Percentiles rank a stretch among this genome's conserved stretches.
Evolutionary conservation across 257 asterid species (phyloP).

Genomic region (Ocimum tenuiflorum): DNA sequence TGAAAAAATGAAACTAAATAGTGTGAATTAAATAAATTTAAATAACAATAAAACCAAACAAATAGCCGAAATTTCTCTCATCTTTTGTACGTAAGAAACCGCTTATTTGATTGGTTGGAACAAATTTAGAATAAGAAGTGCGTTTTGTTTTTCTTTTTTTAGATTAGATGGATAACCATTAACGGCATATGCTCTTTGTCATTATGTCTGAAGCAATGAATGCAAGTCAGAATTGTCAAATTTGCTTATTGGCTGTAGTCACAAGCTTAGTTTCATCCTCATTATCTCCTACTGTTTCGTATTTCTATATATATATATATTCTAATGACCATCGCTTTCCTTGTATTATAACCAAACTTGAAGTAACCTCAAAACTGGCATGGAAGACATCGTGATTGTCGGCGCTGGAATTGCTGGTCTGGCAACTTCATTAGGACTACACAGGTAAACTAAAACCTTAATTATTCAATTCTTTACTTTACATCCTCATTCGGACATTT

Average conservation of each 20-base stretch:
- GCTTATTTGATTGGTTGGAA: no score
- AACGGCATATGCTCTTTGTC: no score
- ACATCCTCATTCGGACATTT: background rate
- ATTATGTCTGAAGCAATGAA: background rate
- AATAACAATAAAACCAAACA: no score
- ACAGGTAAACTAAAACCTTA: slow-evolving; percentile 24
- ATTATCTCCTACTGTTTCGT: background rate
- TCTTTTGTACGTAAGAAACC: no score
- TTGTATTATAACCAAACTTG: no score
- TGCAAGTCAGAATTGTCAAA: background rate
- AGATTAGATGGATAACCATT: no score
- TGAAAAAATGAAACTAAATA: no score
- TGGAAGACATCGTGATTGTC: slow-evolving; percentile 27
- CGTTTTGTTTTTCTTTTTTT: background rate
- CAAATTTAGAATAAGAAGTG: no score
- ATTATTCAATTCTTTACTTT: no score
- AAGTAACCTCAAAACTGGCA: background rate
- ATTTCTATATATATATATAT: no score
- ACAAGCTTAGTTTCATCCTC: background rate
- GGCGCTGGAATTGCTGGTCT: slow-evolving; percentile 51
- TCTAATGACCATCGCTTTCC: background rate
- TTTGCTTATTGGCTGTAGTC: slow-evolving; percentile 13
- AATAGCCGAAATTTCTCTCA: no score
- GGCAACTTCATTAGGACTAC: slow-evolving; percentile 40
- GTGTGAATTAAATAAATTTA: no score